Base-by-base conservation (phyloP, 805 yeast species). In the Brettanomyces sp. region DNA sequence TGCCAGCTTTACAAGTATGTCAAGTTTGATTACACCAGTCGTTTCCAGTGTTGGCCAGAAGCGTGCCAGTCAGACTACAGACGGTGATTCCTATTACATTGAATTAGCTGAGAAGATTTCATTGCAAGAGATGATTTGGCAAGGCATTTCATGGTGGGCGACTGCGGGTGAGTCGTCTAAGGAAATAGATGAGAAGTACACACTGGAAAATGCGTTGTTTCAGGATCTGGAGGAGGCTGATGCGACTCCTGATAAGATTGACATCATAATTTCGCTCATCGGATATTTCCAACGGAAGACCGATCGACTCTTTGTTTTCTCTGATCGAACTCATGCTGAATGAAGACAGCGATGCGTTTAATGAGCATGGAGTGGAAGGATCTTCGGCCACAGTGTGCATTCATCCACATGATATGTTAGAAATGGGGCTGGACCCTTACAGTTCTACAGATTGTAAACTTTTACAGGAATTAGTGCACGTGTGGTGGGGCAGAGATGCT, bases 81-180 rank as follows among this genome's bases (percentile, higher is more conserved):
- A 32, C 18, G 22, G 13, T 7, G 18, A 35, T 12, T 35, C 38
- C 8, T 35, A 35, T 28, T 50, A 53, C 18, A 45, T 48, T n/a
- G 43, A 48, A 12, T 41, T 55, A 12, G 67, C 76, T 1, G 78
- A 74, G 43, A 68, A 79, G 1, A 59, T 70, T 22, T 70, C 83
- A 1, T 72, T 85, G 74, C 67, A 69, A 45, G 81, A 79, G 52
- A 66, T 74, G 37, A 66, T 80, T 1, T 80, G 85, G 85, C 69
- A 75, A 45, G 89, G 89, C 1, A 73, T 85, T 48, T 66, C 84
- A 21, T 85, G 93, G 93, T 85, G 91, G 88, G 95, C 95, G 3
- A 74, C 85, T 30, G 91, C 93, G 1, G 95, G 93, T 7, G 84
- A 80, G 48, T 69, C 72, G 37, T 66, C 72, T 41, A 67, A 68